phyloP scores from a whole-genome alignment of 1,284 basidiomycete species.

The Apiotrichum montevideense region DNA sequence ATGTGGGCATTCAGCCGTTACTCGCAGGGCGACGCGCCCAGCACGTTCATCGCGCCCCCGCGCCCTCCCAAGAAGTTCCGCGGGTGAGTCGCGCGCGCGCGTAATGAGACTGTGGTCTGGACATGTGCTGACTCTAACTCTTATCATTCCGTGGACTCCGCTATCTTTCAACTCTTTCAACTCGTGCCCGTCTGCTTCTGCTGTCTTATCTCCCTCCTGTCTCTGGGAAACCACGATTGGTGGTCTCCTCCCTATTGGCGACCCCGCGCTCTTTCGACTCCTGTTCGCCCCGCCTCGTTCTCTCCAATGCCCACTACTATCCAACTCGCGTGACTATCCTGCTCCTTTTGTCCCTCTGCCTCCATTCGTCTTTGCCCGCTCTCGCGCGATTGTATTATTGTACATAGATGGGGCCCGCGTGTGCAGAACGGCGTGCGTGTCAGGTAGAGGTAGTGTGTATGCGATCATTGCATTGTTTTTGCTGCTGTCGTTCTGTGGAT shows the following conservation, averaged over 20 bases:
- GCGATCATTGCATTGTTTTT: neutral
- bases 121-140: neutral
- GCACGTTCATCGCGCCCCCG: slow-evolving; percentile 27
- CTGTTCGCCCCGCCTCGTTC: no score
- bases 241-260: no score
- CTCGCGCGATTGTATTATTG: neutral
- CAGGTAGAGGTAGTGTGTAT: slow-evolving; percentile 3
- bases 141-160: neutral
- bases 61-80: slow-evolving; percentile 38
- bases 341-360: no score
- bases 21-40: slow-evolving; percentile 30
- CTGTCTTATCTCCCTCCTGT: neutral
- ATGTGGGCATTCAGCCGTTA: slow-evolving; percentile 39
- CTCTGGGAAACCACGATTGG: no score
- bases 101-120: neutral
- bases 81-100: slow-evolving; percentile 29
- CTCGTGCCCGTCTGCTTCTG: neutral
- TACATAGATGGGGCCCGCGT: slow-evolving; percentile 29
- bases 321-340: no score
- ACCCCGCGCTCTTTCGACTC: no score
- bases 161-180: neutral
- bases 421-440: slow-evolving; percentile 28
- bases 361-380: no score
- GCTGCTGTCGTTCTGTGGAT: neutral
- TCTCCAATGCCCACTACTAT: no score